phyloP scores from a whole-genome alignment of 768 basidiomycete genomes.

The Chalciporus chontae region DNA sequence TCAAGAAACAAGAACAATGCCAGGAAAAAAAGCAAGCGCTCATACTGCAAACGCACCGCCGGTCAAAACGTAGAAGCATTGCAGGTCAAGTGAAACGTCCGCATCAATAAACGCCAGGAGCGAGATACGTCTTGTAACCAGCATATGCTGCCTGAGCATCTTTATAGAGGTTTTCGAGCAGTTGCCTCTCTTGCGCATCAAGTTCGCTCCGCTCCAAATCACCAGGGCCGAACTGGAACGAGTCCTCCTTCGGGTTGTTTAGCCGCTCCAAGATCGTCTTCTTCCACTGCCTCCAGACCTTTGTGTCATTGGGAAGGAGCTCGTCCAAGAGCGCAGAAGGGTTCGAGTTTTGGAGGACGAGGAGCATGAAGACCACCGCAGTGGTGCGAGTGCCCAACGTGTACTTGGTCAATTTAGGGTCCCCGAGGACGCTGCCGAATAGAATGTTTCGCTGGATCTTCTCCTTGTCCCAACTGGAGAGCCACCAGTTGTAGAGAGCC shows the following conservation, averaged over 20 bases:
- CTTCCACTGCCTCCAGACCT: slow-evolving; percentile 30
- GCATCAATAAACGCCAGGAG: neutral
- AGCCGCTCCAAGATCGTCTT: slow-evolving; percentile 15
- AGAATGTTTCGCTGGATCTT: slow-evolving; percentile 20
- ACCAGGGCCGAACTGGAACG: slow-evolving; percentile 16
- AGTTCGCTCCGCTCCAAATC: slow-evolving; percentile 23
- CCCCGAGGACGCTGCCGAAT: slow-evolving; percentile 19
- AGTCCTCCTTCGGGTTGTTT: slow-evolving; percentile 8
- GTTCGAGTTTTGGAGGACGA: slow-evolving; percentile 19
- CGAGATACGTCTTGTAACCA: slow-evolving; percentile 14
- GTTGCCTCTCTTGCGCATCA: slow-evolving; percentile 10
- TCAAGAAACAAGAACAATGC: neutral
- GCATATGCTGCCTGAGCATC: slow-evolving; percentile 25
- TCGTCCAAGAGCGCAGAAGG: slow-evolving; percentile 19
- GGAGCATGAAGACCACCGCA: slow-evolving; percentile 23
- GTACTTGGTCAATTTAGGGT: slow-evolving; percentile 24
- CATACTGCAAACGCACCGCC: neutral
- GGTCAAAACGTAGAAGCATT: too few species aligned
- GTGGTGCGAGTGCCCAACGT: slow-evolving; percentile 25
- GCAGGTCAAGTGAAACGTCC: neutral
- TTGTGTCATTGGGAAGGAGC: slow-evolving; percentile 30
- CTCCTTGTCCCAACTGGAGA: slow-evolving; percentile 31
- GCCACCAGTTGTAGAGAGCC: slow-evolving; percentile 25
- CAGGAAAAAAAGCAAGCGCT: neutral
- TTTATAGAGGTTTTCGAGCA: slow-evolving; percentile 23